Base-by-base conservation (phyloP, 1,284 basidiomycete genomes). In the Ustilago esculenta region DNA sequence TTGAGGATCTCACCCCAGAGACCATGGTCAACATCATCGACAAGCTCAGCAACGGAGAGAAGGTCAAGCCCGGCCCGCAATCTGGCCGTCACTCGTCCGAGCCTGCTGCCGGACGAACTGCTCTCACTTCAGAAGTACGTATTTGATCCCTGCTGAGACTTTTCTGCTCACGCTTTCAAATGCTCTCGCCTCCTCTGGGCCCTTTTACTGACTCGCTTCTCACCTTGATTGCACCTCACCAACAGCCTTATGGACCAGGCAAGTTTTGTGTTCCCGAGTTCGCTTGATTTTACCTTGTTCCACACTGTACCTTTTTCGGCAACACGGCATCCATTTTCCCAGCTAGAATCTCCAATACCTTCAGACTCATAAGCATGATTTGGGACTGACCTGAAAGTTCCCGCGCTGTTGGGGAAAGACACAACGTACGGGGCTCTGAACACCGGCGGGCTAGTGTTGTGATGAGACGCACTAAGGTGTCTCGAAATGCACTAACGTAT, bases 1-100 rank as follows among this genome's bases (percentile, higher is more conserved):
- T 94, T 83, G 95, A 99, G 89, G 95, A 99, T 82, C 86, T 99
- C 52, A 98, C 94, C n/a, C 88, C 92, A 2, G 88, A 90, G 77
- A 89, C 91, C 10, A 95, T 94, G 21, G 89, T 90, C 85, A 90
- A 90, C 83, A 86, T 98, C 37, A 85, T 99, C 50, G 89, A 93
- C 61, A 89, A 90, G 2, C 90, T 99, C 79, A 85, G 88, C 29
- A 89, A 88, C 77, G 94, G 94, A 50, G 87, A 90, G 83, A 91
- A 90, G 82, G 92, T 92, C 57, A 92, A 92, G 84, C 87, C 92
- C 15, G 95, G 96, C 24, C 95, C 96, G 55, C 95, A 98, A 83
- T 90, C 89, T 65, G 88, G 89, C 36, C 87, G 94, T 71, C 86
- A 87, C 63, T 93, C 92, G 12, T 90, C 90, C 67, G 93, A 97